Conservation (phyloP, 75 land plant genomes). For the Cryptomeria japonica region DNA sequence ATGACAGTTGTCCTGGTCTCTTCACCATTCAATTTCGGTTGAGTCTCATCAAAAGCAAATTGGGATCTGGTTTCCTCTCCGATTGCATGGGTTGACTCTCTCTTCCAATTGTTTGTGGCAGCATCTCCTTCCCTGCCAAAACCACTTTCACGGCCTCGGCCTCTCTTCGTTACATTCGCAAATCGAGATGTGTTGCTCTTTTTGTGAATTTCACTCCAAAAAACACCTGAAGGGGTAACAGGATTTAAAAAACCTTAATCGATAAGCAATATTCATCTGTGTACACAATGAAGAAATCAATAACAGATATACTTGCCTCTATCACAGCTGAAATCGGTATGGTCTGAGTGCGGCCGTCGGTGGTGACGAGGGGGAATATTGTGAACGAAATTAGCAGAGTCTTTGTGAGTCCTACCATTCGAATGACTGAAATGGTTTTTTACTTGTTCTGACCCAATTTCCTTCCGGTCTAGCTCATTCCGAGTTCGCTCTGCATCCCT, state of each 20-base stretch:
- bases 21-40: constrained; percentile 11
- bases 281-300: no score
- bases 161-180: neutral
- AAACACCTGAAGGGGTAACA: neutral
- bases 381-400: no score
- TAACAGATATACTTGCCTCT: no score
- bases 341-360: no score
- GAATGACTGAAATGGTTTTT: no score
- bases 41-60: constrained; percentile 33
- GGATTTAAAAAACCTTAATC: no score
- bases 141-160: neutral
- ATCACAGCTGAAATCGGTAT: no score
- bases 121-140: neutral
- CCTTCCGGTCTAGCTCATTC: constrained; percentile 26
- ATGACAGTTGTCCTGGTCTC: constrained; percentile 42
- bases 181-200: no score
- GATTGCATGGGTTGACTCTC: neutral
- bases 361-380: no score
- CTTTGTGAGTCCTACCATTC: no score
- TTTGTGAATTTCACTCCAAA: neutral
- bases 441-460: constrained; percentile 8
- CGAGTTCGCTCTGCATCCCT: constrained; percentile 33
- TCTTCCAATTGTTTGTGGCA: neutral
- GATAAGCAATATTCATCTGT: no score
- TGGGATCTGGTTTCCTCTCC: constrained; percentile 2